Base-by-base conservation (phyloP, 371 early-diverging fungal species). In the Amoeboaphelidium protococcarum region DNA sequence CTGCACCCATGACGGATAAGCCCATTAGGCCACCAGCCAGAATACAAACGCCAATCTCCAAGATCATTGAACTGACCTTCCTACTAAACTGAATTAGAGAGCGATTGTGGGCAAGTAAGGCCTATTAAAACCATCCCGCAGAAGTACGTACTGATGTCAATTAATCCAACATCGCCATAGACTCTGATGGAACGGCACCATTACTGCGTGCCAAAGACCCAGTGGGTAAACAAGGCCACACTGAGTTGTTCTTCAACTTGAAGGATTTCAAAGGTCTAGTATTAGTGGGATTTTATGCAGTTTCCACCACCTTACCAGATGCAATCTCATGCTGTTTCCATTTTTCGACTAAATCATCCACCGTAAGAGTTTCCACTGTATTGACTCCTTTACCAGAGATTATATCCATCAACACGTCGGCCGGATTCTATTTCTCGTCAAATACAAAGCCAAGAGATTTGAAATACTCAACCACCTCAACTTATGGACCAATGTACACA, bases 371-470 rank as follows among this genome's bases (percentile, higher is more conserved):
- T 20, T 21, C 37, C 25, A 22, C 40, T 2, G 41, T 16, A 42
- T 53, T 51, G 12, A 44, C 50, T 19, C 57, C 54, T 21, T 52
- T 51, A 6, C 61, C 58, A 22, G 52, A 48, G 1, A 65, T 49
- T 31, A 66, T 63, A 49, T 65, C 66, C 62, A 68, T 68, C 40
- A 62, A 46, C 12, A 59, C 44, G 47, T 68, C 68, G 16, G 68
- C 62, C 44, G 37, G 47, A 49, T 63, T 63, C 10, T 50, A 44
- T 20, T 42, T 45, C 0, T 47, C 26, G 0, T 42, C 45, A 46
- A 60, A 55, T 25, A 40, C 31, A 46, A 56, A 63, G 2, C 50
- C 50, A 4, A 50, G 16, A 3, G 23, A 23, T 40, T 22, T 53
- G 45, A 54, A 58, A 49, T 56, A 47, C 26, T 25, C 16, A 23